A percentile compares a stretch with the other conserved stretches of the same genome.
These are phyloP conservation scores for Acacia melanoxylon DNA, from an alignment of 306 rosid genomes.

Conservation along the genomic window DNA sequence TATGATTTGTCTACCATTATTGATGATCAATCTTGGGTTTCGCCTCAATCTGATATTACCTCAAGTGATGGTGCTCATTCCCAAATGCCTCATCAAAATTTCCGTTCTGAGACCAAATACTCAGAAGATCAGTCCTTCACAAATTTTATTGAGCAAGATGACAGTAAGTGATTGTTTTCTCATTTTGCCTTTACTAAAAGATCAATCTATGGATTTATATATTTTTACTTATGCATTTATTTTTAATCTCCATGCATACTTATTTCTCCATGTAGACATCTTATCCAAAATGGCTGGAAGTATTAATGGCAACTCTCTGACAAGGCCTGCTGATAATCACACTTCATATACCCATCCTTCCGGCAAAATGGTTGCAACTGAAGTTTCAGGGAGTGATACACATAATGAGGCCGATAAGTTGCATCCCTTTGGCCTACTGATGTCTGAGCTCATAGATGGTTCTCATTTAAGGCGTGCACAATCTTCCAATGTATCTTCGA, in stretches of 20 bases:
- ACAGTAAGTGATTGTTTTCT: constrained; percentile 42
- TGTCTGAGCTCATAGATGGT: constrained; percentile 69
- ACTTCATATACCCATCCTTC: constrained; percentile 42
- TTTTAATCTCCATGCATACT: constrained; percentile 11
- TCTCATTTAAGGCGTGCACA: constrained; percentile 58
- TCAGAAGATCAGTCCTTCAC: constrained; percentile 46
- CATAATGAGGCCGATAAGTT: constrained; percentile 53
- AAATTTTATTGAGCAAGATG: constrained; percentile 46
- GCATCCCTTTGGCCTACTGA: constrained; percentile 71
- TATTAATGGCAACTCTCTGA: constrained; percentile 39
- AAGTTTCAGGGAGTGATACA: constrained; percentile 36
- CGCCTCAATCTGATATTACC: constrained; percentile 46
- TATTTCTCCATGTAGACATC: constrained; percentile 40
- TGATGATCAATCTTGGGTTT: constrained; percentile 46
- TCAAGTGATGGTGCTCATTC: constrained; percentile 36
- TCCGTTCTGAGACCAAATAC: constrained; percentile 44
- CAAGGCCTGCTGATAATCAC: constrained; percentile 38
- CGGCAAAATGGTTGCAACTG: constrained; percentile 45
- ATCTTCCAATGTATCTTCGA: constrained; percentile 49
- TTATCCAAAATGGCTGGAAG: constrained; percentile 52
- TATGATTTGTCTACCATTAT: constrained; percentile 34
- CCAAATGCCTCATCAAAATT: constrained; percentile 36
- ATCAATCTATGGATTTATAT: constrained; percentile 7
- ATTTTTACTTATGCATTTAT: constrained; percentile 7
- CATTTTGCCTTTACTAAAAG: constrained; percentile 2